Evolutionary conservation across 1,139 yeast genomes (phyloP).

Genomic region (Suhomyces choctaworum): DNA sequence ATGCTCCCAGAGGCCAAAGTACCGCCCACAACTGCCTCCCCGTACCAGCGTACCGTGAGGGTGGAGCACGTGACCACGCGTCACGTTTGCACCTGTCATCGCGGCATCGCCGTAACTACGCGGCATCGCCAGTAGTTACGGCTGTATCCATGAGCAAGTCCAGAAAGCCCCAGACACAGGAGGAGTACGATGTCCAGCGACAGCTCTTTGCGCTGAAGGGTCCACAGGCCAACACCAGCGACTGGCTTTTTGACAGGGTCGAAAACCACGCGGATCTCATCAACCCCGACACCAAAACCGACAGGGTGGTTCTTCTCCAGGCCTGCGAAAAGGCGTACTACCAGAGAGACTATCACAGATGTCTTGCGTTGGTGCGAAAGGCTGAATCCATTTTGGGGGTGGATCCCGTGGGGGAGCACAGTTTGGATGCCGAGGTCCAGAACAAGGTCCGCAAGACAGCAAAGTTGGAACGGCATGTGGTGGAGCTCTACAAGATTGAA

Average conservation of each 20-base stretch:
- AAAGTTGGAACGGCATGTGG: slow-evolving; percentile 45
- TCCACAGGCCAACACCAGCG: slow-evolving; percentile 48
- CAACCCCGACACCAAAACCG: slow-evolving; percentile 32
- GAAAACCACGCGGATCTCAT: slow-evolving; percentile 18
- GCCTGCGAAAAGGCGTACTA: slow-evolving; percentile 55
- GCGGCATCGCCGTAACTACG: no score
- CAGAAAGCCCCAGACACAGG: slow-evolving; percentile 61
- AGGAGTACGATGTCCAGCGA: slow-evolving; percentile 49
- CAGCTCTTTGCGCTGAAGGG: slow-evolving; percentile 47
- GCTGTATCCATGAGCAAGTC: slow-evolving; percentile 11
- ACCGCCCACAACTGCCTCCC: no score
- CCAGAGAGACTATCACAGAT: slow-evolving; percentile 42
- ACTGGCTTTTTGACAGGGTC: slow-evolving; percentile 44
- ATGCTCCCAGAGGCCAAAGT: no score
- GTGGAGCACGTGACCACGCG: no score
- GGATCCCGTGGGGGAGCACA: slow-evolving; percentile 27
- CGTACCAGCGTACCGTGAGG: no score
- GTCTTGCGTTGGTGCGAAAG: slow-evolving; percentile 35
- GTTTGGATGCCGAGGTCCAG: slow-evolving; percentile 7
- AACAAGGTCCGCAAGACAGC: slow-evolving; percentile 32
- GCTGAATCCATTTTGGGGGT: slow-evolving; percentile 35
- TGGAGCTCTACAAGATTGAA: slow-evolving; percentile 47
- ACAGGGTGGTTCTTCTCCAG: slow-evolving; percentile 37
- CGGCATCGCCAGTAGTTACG: no score
- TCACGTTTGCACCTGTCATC: no score